A percentile compares a stretch with the other conserved stretches of the same genome.
These are phyloP conservation scores for Tylopilus orsonianus DNA, from an alignment of 1,284 basidiomycete genomes.

Conservation along the genomic window DNA sequence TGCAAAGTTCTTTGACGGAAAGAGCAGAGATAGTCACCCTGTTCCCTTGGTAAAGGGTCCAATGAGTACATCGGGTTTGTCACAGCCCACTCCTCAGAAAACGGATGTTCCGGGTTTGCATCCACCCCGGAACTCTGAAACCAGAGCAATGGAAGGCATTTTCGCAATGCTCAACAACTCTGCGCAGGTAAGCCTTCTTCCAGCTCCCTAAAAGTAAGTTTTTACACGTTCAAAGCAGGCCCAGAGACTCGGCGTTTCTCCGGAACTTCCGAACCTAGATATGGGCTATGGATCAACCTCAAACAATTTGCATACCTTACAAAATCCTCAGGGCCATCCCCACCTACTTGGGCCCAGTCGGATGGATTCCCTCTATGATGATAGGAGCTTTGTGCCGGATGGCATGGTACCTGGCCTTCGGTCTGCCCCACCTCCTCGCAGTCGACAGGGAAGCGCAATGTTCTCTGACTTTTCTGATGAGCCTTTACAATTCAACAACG, in stretches of 20 bases:
- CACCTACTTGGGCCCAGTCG: conserved; percentile 42
- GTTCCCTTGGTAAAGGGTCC: conserved; percentile 40
- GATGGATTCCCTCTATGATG: conserved; percentile 70
- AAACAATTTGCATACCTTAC: conserved; percentile 29
- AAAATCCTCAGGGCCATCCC: conserved; percentile 47
- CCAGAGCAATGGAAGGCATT: conserved; percentile 70
- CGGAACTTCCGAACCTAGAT: conserved; percentile 28
- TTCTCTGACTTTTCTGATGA: conserved; percentile 66
- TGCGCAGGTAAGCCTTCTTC: conserved; percentile 29
- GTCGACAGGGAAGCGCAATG: conserved; percentile 54
- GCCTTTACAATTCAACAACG: conserved; percentile 53
- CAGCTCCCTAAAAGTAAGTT: background rate
- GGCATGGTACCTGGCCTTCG: conserved; percentile 81
- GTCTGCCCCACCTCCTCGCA: conserved; percentile 58
- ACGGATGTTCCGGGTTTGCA: conserved; percentile 42
- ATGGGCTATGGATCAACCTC: conserved; percentile 26
- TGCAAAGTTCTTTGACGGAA: conserved; percentile 81
- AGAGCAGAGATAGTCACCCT: conserved; percentile 47
- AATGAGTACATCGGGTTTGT: conserved; percentile 40
- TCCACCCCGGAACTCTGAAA: conserved; percentile 42
- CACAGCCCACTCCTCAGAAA: conserved; percentile 48
- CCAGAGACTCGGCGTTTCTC: conserved; percentile 26
- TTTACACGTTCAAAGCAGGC: conserved; percentile 21
- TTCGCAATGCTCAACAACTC: conserved; percentile 48
- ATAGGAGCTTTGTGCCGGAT: conserved; percentile 76